phyloP scores from a whole-genome alignment of 306 rosid genomes.

The Cicer bijugum region DNA sequence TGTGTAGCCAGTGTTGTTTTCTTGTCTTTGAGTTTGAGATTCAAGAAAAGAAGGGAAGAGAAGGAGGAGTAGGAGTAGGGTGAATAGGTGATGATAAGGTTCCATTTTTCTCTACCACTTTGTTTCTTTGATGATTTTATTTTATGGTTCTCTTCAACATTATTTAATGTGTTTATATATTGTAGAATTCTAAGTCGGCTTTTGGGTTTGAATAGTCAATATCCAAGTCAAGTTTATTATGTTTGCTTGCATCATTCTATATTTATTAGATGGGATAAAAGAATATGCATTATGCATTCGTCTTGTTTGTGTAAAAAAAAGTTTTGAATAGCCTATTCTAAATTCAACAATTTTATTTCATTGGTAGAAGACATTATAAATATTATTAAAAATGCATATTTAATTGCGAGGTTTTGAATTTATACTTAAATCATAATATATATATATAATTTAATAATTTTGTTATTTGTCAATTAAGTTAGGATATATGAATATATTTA shows the following conservation, averaged over 20 bases:
- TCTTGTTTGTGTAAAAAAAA: no score
- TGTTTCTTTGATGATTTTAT: not conserved
- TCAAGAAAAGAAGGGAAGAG: not conserved
- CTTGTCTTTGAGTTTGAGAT: constrained; percentile 47
- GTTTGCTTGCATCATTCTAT: not conserved
- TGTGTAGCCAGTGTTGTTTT: constrained; percentile 59
- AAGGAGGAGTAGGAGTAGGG: constrained; percentile 40
- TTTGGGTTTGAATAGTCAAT: not conserved
- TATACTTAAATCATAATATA: no score
- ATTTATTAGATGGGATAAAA: no score
- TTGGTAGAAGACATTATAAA: no score
- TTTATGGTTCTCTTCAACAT: not conserved
- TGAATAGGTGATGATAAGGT: not conserved
- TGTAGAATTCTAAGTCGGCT: not conserved
- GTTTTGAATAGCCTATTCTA: no score
- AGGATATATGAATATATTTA: no score
- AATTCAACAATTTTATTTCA: no score
- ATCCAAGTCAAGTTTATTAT: not conserved
- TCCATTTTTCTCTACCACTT: not conserved
- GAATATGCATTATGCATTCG: no score
- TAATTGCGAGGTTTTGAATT: no score
- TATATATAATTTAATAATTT: no score
- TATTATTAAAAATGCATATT: no score
- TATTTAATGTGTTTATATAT: not conserved
- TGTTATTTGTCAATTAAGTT: no score